Evolutionary conservation across 2,329 filamentous ascomycete genomes (phyloP).

Genomic region (Calonectria hongkongensis): DNA sequence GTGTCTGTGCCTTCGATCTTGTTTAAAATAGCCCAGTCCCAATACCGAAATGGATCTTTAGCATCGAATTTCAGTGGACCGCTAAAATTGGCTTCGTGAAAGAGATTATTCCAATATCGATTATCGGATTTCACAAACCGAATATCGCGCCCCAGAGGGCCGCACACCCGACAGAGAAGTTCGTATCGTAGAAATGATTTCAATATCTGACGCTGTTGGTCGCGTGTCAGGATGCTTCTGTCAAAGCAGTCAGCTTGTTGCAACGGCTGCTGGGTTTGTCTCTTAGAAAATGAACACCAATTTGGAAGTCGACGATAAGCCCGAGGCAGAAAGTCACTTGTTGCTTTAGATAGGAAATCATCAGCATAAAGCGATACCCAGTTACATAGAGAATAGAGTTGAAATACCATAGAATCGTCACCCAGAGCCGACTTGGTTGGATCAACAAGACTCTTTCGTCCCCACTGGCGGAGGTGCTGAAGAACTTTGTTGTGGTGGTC

Average conservation of each 20-base stretch:
- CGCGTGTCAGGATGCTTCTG: neutral
- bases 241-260: neutral
- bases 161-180: neutral
- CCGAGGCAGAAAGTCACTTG: neutral
- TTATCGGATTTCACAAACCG: neutral
- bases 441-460: neutral
- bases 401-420: neutral
- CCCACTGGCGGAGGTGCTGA: neutral
- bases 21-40: constrained; percentile 1
- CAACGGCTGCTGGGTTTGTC: neutral
- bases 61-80: neutral
- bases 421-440: neutral
- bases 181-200: neutral
- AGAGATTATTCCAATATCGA: no score
- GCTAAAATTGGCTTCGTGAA: no score
- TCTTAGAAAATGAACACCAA: neutral
- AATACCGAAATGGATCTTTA: neutral
- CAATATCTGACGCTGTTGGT: neutral
- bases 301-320: neutral
- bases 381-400: neutral
- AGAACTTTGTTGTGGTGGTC: neutral
- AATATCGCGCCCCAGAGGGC: neutral
- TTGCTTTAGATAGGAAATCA: constrained; percentile 6
- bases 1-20: neutral
- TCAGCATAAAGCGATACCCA: neutral